These are phyloP conservation scores for Talaromyces proteolyticus DNA, from an alignment of 495 filamentous ascomycete species.

Conservation along the genomic window DNA sequence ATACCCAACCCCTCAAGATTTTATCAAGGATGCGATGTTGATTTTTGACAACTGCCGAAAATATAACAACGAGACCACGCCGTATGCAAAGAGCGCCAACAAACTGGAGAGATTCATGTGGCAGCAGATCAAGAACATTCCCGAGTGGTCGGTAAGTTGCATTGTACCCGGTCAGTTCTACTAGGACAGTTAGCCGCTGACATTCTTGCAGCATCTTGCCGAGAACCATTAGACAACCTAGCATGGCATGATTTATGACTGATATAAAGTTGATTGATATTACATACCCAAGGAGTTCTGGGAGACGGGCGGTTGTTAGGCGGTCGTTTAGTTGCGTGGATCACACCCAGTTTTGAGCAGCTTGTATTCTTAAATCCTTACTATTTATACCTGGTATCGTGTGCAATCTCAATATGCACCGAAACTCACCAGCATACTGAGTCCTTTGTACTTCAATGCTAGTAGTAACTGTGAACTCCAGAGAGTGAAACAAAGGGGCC, in stretches of 20 bases:
- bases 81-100: constrained; percentile 92
- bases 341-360: too few species aligned
- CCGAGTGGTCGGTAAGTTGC: constrained; percentile 82
- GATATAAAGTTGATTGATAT: not conserved
- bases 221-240: constrained; percentile 30
- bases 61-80: constrained; percentile 93
- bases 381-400: too few species aligned
- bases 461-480: too few species aligned
- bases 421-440: too few species aligned
- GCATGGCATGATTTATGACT: not conserved
- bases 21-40: constrained; percentile 83
- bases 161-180: not conserved
- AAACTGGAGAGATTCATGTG: constrained; percentile 98
- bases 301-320: too few species aligned
- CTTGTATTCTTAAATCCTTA: too few species aligned
- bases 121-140: constrained; percentile 83
- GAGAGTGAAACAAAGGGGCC: not conserved
- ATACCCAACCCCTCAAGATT: constrained; percentile 88
- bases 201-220: constrained; percentile 36
- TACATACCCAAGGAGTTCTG: constrained; percentile 2
- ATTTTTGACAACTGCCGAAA: constrained; percentile 93
- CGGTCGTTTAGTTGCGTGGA: too few species aligned
- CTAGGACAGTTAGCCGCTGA: constrained; percentile 7
- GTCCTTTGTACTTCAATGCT: too few species aligned
- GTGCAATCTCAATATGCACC: too few species aligned